Evolutionary conservation across 169 alveolate species (phyloP).

Genomic region (Plasmodium gaboni): DNA sequence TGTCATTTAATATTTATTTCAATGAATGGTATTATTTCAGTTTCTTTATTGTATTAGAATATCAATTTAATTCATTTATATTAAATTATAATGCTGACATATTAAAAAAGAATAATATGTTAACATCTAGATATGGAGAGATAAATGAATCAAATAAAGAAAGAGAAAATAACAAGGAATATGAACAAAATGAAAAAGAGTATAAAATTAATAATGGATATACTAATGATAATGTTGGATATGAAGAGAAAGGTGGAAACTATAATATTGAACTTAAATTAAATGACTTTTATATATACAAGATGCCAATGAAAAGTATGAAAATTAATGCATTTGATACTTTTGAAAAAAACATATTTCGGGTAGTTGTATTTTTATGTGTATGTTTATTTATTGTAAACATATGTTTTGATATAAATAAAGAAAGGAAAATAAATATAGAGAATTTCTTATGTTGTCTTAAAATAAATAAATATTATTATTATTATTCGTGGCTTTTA

Average conservation of each 20-base stretch:
- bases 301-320: conserved; percentile 35
- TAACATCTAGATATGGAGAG: too few relatives aligned
- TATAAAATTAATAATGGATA: not conserved
- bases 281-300: conserved; percentile 25
- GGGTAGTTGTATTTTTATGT: conserved; percentile 49
- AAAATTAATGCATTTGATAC: conserved; percentile 70
- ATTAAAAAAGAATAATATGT: not conserved
- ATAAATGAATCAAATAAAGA: not conserved
- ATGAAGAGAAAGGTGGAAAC: not conserved
- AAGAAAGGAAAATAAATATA: conserved; percentile 51
- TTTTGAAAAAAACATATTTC: conserved; percentile 55
- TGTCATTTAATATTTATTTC: conserved; percentile 31
- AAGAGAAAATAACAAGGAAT: not conserved
- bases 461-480: conserved; percentile 66
- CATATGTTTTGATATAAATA: conserved; percentile 63
- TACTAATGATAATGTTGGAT: not conserved
- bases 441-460: conserved; percentile 51
- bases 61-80: conserved; percentile 40
- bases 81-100: conserved; percentile 12
- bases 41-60: conserved; percentile 62
- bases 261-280: not conserved
- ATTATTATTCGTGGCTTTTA: conserved; percentile 54
- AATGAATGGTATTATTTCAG: conserved; percentile 74
- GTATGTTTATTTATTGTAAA: conserved; percentile 40
- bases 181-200: not conserved